Conservation (phyloP, 2,329 filamentous ascomycete genomes). For the Leptographium procerum region DNA sequence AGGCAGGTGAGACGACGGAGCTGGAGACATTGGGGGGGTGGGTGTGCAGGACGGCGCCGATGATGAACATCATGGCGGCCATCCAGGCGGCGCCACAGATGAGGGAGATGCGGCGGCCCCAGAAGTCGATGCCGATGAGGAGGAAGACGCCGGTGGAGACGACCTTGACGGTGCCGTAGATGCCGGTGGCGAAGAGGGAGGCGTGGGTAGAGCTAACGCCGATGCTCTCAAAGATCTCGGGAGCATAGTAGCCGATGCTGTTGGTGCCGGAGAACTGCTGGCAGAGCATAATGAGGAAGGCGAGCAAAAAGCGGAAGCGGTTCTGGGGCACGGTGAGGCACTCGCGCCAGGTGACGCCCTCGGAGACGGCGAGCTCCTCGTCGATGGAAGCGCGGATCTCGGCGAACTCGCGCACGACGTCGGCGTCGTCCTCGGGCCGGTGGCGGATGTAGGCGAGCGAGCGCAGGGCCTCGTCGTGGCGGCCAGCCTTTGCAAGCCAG, state of each 20-base stretch:
- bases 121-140: constrained; percentile 14
- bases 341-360: constrained; percentile 17
- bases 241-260: constrained; percentile 53
- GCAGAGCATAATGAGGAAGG: background rate
- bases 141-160: constrained; percentile 12
- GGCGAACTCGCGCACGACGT: constrained; percentile 61
- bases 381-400: constrained; percentile 44
- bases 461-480: constrained; percentile 50
- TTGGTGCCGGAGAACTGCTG: constrained; percentile 69
- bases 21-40: constrained; percentile 9
- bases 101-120: constrained; percentile 14
- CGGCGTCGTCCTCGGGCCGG: constrained; percentile 53
- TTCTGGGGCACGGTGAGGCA: background rate
- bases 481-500: constrained; percentile 66
- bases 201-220: constrained; percentile 47
- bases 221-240: constrained; percentile 52
- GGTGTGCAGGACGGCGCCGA: constrained; percentile 13
- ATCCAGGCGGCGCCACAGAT: constrained; percentile 15
- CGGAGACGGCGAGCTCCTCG: background rate
- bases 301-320: constrained; percentile 2
- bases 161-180: constrained; percentile 20
- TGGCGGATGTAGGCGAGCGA: constrained; percentile 61
- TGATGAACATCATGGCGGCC: constrained; percentile 22
- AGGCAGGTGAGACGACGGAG: background rate
- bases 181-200: constrained; percentile 49